A percentile compares a stretch with the other conserved stretches of the same genome.
Conservation (phyloP, 352 stramenopile species). For the Phytophthora cryptogea region DNA sequence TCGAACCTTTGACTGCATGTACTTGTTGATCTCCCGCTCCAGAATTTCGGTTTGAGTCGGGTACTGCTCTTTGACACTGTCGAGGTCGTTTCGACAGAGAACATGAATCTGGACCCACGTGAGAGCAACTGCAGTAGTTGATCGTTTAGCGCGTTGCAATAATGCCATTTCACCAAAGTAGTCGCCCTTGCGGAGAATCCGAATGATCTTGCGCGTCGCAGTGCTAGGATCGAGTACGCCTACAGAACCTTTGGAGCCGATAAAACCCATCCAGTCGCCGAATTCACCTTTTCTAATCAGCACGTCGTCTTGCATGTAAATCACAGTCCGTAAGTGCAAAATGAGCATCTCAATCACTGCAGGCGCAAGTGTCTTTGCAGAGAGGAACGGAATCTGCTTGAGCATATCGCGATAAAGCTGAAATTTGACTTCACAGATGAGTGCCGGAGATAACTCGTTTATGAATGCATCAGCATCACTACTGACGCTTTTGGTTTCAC, state of each 20-base stretch:
- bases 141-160: conserved; percentile 57
- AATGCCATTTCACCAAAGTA: conserved; percentile 78
- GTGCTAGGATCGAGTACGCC: conserved; percentile 58
- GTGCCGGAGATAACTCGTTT: conserved; percentile 67
- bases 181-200: conserved; percentile 62
- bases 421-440: conserved; percentile 82
- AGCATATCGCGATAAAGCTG: conserved; percentile 80
- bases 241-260: conserved; percentile 65
- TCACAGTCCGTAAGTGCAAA: conserved; percentile 66
- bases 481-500: conserved; percentile 68
- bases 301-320: conserved; percentile 85
- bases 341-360: conserved; percentile 83
- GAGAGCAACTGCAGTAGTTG: conserved; percentile 59
- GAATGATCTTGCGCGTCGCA: conserved; percentile 52
- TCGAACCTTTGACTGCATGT: conserved; percentile 67
- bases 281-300: conserved; percentile 82
- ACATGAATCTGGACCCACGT: conserved; percentile 75
- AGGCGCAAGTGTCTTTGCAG: conserved; percentile 58
- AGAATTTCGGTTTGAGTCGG: conserved; percentile 53
- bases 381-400: conserved; percentile 81
- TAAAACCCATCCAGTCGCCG: conserved; percentile 85
- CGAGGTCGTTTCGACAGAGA: conserved; percentile 52
- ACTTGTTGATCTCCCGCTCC: conserved; percentile 75
- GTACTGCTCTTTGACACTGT: conserved; percentile 65
- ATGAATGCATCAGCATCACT: conserved; percentile 75